Evolutionary conservation across 1,284 basidiomycete species (phyloP).

Genomic region (Trichosporon faecale): DNA sequence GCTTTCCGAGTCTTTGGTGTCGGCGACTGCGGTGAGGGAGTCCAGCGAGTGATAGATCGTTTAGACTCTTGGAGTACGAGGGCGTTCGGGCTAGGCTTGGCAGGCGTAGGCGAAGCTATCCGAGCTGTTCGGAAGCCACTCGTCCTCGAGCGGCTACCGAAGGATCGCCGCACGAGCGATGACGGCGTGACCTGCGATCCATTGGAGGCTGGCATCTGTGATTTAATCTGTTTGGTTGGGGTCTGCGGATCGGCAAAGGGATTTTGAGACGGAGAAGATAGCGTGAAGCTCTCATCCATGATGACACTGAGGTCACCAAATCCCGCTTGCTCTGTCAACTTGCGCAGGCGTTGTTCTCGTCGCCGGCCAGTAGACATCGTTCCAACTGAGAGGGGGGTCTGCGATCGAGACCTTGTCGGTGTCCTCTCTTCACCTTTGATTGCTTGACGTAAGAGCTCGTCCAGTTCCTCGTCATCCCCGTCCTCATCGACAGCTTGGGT

Average conservation of each 20-base stretch:
- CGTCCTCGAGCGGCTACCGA: background rate
- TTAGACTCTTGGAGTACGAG: slow-evolving; percentile 34
- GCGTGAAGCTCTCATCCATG: slow-evolving; percentile 32
- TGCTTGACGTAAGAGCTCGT: slow-evolving; percentile 37
- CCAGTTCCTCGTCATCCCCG: slow-evolving; percentile 41
- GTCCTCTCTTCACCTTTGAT: slow-evolving; percentile 21
- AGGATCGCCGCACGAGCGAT: slow-evolving; percentile 33
- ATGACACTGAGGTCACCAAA: slow-evolving; percentile 46
- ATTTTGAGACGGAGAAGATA: slow-evolving; percentile 32
- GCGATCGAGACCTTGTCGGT: background rate
- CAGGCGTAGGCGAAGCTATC: background rate
- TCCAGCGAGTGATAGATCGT: slow-evolving; percentile 28
- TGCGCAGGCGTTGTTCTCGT: slow-evolving; percentile 23
- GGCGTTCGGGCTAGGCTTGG: slow-evolving; percentile 25
- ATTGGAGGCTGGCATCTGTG: background rate
- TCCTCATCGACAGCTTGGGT: slow-evolving; percentile 37
- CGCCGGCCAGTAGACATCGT: slow-evolving; percentile 25
- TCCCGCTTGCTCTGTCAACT: slow-evolving; percentile 40
- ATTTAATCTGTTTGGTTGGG: slow-evolving; percentile 29
- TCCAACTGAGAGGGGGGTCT: slow-evolving; percentile 8
- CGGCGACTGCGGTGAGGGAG: slow-evolving; percentile 21
- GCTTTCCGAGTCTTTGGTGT: background rate
- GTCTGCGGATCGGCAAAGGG: slow-evolving; percentile 33
- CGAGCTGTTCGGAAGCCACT: background rate
- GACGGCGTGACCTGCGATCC: slow-evolving; percentile 29